phyloP scores from a whole-genome alignment of 371 early-diverging fungal genomes.

The Chytridium lagenaria region DNA sequence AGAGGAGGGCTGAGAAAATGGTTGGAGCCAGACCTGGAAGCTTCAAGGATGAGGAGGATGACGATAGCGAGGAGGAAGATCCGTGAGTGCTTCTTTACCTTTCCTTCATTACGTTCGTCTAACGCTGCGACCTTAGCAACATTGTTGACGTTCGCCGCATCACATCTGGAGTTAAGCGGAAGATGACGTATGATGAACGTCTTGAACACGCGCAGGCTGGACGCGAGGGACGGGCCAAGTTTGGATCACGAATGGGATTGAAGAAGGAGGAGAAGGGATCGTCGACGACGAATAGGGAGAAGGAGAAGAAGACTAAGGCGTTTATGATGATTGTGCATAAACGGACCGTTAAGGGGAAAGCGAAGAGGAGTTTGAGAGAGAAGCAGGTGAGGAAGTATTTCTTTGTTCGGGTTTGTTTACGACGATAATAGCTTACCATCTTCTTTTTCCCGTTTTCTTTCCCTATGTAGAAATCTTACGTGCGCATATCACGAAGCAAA shows the following conservation, averaged over 20 bases:
- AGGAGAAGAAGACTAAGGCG: slow-evolving; percentile 87
- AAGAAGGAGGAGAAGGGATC: slow-evolving; percentile 74
- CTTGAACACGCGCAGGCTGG: slow-evolving; percentile 84
- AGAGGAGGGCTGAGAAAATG: slow-evolving; percentile 60
- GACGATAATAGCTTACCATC: background rate
- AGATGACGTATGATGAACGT: slow-evolving; percentile 91
- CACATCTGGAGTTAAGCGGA: slow-evolving; percentile 83
- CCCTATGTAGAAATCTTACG: slow-evolving; percentile 41
- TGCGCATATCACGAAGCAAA: slow-evolving; percentile 54
- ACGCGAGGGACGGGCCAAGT: slow-evolving; percentile 91
- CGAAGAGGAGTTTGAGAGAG: slow-evolving; percentile 79
- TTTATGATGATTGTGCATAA: slow-evolving; percentile 96
- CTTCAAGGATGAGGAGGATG: slow-evolving; percentile 42
- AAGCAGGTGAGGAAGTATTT: slow-evolving; percentile 62
- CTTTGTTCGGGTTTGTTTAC: background rate
- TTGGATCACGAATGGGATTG: slow-evolving; percentile 83
- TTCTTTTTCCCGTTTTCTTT: slow-evolving; percentile 1
- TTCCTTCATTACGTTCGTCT: background rate
- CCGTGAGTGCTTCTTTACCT: slow-evolving; percentile 19
- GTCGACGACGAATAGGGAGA: slow-evolving; percentile 61
- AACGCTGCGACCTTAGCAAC: slow-evolving; percentile 10
- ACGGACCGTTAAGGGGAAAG: slow-evolving; percentile 78
- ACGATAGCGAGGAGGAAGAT: slow-evolving; percentile 45
- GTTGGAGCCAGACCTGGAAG: slow-evolving; percentile 32
- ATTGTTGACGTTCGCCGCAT: slow-evolving; percentile 68